Conservation (phyloP, 1,284 basidiomycete genomes). For the Ceratobasidium sp. region DNA sequence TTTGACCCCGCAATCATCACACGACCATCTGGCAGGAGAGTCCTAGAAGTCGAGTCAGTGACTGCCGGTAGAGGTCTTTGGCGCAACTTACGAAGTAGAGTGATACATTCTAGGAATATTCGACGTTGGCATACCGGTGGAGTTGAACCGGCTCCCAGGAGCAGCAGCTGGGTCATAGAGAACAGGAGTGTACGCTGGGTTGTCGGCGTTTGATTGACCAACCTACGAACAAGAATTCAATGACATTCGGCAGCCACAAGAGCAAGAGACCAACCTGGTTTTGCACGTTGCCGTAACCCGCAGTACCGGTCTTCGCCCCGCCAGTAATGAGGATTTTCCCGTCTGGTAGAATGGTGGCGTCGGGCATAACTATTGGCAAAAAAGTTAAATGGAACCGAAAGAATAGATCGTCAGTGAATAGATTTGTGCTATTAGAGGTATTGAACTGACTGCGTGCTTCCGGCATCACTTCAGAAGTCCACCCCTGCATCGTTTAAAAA, state of each 20-base stretch:
- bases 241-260: constrained; percentile 53
- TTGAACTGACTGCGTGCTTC: constrained; percentile 54
- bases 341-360: constrained; percentile 81
- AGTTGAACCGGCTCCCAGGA: constrained; percentile 61
- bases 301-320: constrained; percentile 77
- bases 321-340: constrained; percentile 82
- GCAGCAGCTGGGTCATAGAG: constrained; percentile 63
- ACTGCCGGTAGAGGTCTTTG: not conserved
- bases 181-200: constrained; percentile 73
- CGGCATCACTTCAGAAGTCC: constrained; percentile 80
- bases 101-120: constrained; percentile 61
- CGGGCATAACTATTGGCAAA: constrained; percentile 68
- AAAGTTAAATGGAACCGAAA: constrained; percentile 32
- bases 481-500: constrained; percentile 59
- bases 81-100: constrained; percentile 51
- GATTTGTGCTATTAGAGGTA: constrained; percentile 50
- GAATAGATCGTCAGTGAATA: not conserved
- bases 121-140: constrained; percentile 60
- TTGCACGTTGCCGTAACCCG: constrained; percentile 84
- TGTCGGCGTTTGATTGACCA: constrained; percentile 65
- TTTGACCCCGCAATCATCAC: constrained; percentile 84
- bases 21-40: constrained; percentile 79
- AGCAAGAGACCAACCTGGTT: constrained; percentile 60
- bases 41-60: constrained; percentile 45
- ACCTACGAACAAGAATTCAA: constrained; percentile 48